phyloP scores from a whole-genome alignment of 371 early-diverging fungal genomes.

The Mortierella sp. region DNA sequence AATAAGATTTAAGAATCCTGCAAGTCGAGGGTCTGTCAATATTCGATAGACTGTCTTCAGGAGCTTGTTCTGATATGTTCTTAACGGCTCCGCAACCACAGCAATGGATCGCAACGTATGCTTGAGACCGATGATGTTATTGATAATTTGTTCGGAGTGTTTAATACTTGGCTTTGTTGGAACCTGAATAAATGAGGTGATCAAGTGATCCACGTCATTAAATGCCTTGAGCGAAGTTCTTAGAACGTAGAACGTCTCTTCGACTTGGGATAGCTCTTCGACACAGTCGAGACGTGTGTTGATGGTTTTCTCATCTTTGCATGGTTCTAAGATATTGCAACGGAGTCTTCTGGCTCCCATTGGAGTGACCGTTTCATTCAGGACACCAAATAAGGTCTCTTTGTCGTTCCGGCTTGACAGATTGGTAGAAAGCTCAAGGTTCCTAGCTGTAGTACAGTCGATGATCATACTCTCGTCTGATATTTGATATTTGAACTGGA shows the following conservation, averaged over 20 bases:
- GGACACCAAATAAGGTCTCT: slow-evolving; percentile 64
- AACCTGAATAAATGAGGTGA: slow-evolving; percentile 64
- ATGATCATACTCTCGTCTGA: slow-evolving; percentile 75
- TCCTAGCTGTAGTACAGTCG: slow-evolving; percentile 67
- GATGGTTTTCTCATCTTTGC: slow-evolving; percentile 55
- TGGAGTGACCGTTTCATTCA: slow-evolving; percentile 74
- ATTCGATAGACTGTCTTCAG: slow-evolving; percentile 57
- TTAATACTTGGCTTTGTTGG: slow-evolving; percentile 64
- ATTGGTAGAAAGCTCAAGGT: slow-evolving; percentile 76
- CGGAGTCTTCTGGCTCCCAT: slow-evolving; percentile 84
- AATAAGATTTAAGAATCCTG: slow-evolving; percentile 59
- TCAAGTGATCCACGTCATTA: slow-evolving; percentile 64
- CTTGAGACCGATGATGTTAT: slow-evolving; percentile 78
- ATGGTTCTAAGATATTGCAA: slow-evolving; percentile 81
- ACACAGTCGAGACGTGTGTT: slow-evolving; percentile 53
- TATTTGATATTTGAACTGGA: slow-evolving; percentile 74
- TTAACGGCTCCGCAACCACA: slow-evolving; percentile 56
- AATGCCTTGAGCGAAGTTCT: slow-evolving; percentile 43
- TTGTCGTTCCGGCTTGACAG: slow-evolving; percentile 56
- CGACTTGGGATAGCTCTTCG: slow-evolving; percentile 29
- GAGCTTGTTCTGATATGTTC: slow-evolving; percentile 55
- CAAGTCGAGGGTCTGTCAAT: slow-evolving; percentile 50
- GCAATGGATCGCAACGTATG: slow-evolving; percentile 65
- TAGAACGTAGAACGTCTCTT: slow-evolving; percentile 27
- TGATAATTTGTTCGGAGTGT: slow-evolving; percentile 78